Percentiles rank a stretch among this genome's conserved stretches.
These are phyloP conservation scores for Eutrema heterophyllum DNA, from an alignment of 345 rosid genomes.

Conservation along the genomic window DNA sequence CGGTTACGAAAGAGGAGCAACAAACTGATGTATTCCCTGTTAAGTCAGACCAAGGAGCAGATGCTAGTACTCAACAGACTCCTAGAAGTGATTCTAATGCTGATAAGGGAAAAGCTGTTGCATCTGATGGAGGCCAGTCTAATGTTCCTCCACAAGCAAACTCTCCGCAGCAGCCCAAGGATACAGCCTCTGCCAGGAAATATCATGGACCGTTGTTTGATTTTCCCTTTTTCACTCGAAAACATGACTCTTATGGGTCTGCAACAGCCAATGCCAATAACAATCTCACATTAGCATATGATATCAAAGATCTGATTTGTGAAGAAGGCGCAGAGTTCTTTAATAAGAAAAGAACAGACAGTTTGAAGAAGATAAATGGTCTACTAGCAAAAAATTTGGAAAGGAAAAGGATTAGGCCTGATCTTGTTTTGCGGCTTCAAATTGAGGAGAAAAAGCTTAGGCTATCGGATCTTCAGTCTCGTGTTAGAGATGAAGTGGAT, in stretches of 20 bases:
- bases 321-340: conserved; percentile 88
- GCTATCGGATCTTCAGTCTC: conserved; percentile 76
- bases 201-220: conserved; percentile 98
- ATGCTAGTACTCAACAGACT: conserved; percentile 48
- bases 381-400: conserved; percentile 82
- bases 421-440: conserved; percentile 94
- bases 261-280: conserved; percentile 62
- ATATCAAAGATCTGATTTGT: conserved; percentile 83
- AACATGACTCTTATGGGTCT: conserved; percentile 81
- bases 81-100: conserved; percentile 56
- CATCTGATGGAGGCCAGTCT: conserved; percentile 62
- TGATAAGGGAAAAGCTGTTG: conserved; percentile 75
- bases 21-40: conserved; percentile 44
- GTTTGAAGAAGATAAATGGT: conserved; percentile 77
- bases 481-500: conserved; percentile 89
- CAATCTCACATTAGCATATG: conserved; percentile 79
- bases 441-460: conserved; percentile 93
- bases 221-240: conserved; percentile 97
- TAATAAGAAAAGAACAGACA: conserved; percentile 68
- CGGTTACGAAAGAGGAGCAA: conserved; percentile 71
- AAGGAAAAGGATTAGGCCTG: conserved; percentile 97
- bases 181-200: conserved; percentile 72
- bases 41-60: conserved; percentile 76
- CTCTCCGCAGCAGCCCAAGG: conserved; percentile 66
- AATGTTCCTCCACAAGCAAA: conserved; percentile 62